Evolutionary conservation across 148 eudicot genomes (phyloP), one percentile per base, ranked within the genome.

Genomic region (Rhododendron molle): DNA sequence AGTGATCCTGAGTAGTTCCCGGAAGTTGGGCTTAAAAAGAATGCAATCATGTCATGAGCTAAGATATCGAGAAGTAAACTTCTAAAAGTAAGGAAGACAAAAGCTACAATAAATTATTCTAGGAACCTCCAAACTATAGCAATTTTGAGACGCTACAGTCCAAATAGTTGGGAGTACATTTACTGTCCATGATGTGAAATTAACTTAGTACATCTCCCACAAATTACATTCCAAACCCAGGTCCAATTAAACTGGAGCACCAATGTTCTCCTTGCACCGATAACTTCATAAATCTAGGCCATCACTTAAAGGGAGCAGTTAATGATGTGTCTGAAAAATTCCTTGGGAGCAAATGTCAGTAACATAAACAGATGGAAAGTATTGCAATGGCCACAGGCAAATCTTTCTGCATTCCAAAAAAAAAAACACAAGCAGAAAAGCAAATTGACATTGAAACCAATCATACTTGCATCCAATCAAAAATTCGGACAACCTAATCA

Each of bases 1-100:
- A 90, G 90, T 95, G 98, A 88, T 97, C 98, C 90, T 97, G 99
- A 84, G 98, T 94, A 34, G 98, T 97, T 74, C 98, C 99, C 21
- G 94, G 93, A 80, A 97, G 92, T 97, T 92, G 96, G 89, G 99
- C 98, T 97, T 88, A 91, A 92, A 85, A 89, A 86, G 67, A 60
- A 46, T 76, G 38, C 50, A 28, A 85, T 50, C 52, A 67, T 26
- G 50, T 71, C 50, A 83, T 87, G 78, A 91, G 88, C 36, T 60
- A 73, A 71, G 7, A 46, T 6, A 46, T 3, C 12, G 1, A 78
- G 7, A 20, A 78, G 43, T 40, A 28, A 7, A 54, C 46, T 83
- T 47, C 10, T 26, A 10, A 46, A 46, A 15, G 30, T 47, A 67
- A 46, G 28, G 46, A 26, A 83, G 21, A 83, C 32, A 20, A 40